phyloP scores from a whole-genome alignment of 1,284 basidiomycete genomes.

The Mycosarcoma mackinlayi region DNA sequence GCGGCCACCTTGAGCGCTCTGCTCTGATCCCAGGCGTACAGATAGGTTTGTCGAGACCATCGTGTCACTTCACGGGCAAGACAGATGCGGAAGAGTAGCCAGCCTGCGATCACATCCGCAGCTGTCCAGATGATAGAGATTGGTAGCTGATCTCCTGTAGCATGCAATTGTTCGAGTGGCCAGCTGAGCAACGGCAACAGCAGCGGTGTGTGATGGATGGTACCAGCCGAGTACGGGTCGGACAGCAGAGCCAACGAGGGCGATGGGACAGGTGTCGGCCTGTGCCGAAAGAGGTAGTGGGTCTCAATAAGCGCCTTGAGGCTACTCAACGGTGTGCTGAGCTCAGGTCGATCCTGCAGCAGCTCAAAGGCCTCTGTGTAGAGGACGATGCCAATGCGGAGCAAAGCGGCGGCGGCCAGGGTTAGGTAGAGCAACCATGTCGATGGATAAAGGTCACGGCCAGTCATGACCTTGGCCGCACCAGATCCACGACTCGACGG shows the following conservation, averaged over 20 bases:
- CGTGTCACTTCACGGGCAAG: slow-evolving; percentile 19
- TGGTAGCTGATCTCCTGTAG: slow-evolving; percentile 68
- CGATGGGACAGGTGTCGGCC: slow-evolving; percentile 19
- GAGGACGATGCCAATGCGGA: slow-evolving; percentile 67
- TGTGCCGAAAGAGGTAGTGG: slow-evolving; percentile 36
- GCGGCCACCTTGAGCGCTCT: slow-evolving; percentile 41
- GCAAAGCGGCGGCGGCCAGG: slow-evolving; percentile 18
- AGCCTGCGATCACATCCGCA: slow-evolving; percentile 74
- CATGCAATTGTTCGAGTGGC: slow-evolving; percentile 9
- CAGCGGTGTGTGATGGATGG: slow-evolving; percentile 78
- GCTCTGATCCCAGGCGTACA: slow-evolving; percentile 42
- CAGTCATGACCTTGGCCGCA: slow-evolving; percentile 27
- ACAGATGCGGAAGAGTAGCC: slow-evolving; percentile 45
- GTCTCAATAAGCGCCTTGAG: slow-evolving; percentile 73
- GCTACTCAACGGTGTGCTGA: slow-evolving; percentile 84
- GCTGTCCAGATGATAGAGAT: slow-evolving; percentile 78
- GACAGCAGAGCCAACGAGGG: slow-evolving; percentile 2
- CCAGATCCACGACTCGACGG: slow-evolving; percentile 8
- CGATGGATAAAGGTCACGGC: slow-evolving; percentile 17
- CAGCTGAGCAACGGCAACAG: slow-evolving; percentile 74
- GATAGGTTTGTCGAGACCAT: slow-evolving; percentile 24
- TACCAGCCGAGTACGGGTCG: slow-evolving; percentile 30
- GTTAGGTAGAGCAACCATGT: slow-evolving; percentile 19
- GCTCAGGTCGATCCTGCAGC: slow-evolving; percentile 74
- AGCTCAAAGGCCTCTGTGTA: slow-evolving; percentile 61